Base-by-base conservation (phyloP, 495 filamentous ascomycete genomes). In the Penicillium silybi region DNA sequence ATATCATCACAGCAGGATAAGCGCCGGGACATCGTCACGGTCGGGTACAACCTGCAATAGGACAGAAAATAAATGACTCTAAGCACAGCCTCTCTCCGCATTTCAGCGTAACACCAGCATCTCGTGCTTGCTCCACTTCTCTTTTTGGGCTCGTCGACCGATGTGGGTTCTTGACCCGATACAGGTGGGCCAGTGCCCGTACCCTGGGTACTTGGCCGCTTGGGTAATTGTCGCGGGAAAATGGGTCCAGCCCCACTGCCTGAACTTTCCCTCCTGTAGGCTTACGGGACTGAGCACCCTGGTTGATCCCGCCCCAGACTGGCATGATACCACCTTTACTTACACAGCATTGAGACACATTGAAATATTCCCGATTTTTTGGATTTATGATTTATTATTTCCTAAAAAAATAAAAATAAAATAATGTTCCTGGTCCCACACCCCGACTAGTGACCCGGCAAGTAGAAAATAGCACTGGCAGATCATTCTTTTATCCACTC, bases 401-500 rank as follows among this genome's bases (percentile, higher is more conserved):
- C 18, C 27, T 32, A 39, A 26, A 39, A 26, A 26, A 40, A n/a
- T n/a, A n/a, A 13, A 32, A 32, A 32, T 32, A 32, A 32, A 32
- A 32, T 32, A 32, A 51, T 44, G 62, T 61, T 64, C 61, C 64
- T 56, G 61, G 72, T n/a, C 62, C 43, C 69, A 73, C 66, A 57
- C 62, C 27, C 62, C 64, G 46, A 58, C 61, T 59, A 62, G 57
- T 61, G 59, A 58, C 61, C 53, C 65, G 61, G 64, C 64, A 57
- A 56, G 64, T 68, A 69, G 62, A 63, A 65, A 68, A 65, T 56
- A 53, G 54, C 43, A 57, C 47, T 29, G 26, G 71, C 66, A 74
- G 71, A 74, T 74, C 71, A 72, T 56, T 67, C 63, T 62, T 74
- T 73, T 71, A 71, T 70, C 68, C 69, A 74, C 66, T 19, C 53